Percentiles rank a stretch among this genome's conserved stretches.
Evolutionary conservation across 23 red algal genomes (phyloP).

Genomic region (Cyanidium caldarium): DNA sequence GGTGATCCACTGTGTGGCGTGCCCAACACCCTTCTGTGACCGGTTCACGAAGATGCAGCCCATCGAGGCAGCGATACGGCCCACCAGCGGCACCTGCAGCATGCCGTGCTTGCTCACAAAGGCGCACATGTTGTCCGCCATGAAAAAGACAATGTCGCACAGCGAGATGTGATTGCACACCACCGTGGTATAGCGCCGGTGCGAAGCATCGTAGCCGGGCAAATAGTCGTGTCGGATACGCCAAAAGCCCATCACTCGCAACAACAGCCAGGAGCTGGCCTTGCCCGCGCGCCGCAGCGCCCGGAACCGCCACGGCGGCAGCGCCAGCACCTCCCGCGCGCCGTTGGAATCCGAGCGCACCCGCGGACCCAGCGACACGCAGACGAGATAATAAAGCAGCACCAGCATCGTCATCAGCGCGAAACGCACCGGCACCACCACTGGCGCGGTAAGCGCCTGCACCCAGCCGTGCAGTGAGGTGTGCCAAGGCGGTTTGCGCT

Average conservation of each 20-base stretch:
- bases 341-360: constrained; percentile 2
- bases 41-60: constrained; percentile 25
- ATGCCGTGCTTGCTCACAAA: constrained; percentile 33
- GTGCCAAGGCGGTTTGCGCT: background rate
- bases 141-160: constrained; percentile 23
- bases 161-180: constrained; percentile 22
- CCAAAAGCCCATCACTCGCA: constrained; percentile 65
- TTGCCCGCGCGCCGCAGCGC: constrained; percentile 14
- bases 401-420: constrained; percentile 5
- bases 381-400: constrained; percentile 22
- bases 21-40: background rate
- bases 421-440: constrained; percentile 47
- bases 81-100: constrained; percentile 13
- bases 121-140: constrained; percentile 8
- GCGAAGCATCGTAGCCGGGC: constrained; percentile 31
- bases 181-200: constrained; percentile 2
- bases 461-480: too few species aligned
- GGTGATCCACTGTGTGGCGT: background rate
- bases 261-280: constrained; percentile 19
- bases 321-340: background rate
- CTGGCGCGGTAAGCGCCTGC: background rate
- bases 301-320: constrained; percentile 33
- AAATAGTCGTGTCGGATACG: constrained; percentile 21
- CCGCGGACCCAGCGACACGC: constrained; percentile 31
- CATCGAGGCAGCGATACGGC: constrained; percentile 18